These are phyloP conservation scores for Quercus lobata DNA, from an alignment of 331 rosid genomes.

Conservation along the genomic window DNA sequence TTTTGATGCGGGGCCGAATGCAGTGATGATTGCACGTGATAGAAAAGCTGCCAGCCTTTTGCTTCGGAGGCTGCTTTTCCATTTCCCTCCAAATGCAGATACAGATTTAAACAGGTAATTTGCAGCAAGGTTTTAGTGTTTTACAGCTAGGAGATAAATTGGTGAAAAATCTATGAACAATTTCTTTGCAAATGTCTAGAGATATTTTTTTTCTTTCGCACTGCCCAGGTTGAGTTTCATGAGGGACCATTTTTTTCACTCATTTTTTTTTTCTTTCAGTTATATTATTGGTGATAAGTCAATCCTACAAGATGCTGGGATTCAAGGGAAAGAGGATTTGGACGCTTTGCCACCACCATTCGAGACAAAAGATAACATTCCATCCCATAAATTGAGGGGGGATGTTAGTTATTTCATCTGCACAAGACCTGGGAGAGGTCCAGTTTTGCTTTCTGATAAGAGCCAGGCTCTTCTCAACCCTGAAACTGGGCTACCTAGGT, in stretches of 20 bases:
- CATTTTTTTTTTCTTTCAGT: slow-evolving; percentile 39
- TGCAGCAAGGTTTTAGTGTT: slow-evolving; percentile 8
- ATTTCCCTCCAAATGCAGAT: slow-evolving; percentile 83
- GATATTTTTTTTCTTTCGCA: neutral
- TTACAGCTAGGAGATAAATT: slow-evolving; percentile 6
- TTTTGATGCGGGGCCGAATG: slow-evolving; percentile 98
- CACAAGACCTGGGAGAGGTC: slow-evolving; percentile 94
- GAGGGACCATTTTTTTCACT: neutral
- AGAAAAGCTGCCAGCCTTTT: slow-evolving; percentile 74
- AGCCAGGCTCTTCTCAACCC: slow-evolving; percentile 67
- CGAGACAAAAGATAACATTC: slow-evolving; percentile 60
- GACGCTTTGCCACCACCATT: slow-evolving; percentile 74
- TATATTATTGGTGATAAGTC: slow-evolving; percentile 83
- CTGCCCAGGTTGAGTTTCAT: neutral
- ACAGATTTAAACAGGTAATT: slow-evolving; percentile 67
- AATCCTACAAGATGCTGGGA: slow-evolving; percentile 79
- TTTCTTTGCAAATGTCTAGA: neutral
- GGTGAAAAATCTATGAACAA: neutral
- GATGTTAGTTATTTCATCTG: slow-evolving; percentile 93
- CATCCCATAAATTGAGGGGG: slow-evolving; percentile 67
- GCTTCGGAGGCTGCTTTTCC: slow-evolving; percentile 83
- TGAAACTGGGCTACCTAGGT: slow-evolving; percentile 76
- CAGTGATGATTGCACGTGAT: slow-evolving; percentile 83
- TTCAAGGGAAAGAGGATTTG: slow-evolving; percentile 45
- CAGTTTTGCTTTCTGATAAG: slow-evolving; percentile 68